Percentiles rank a stretch among this genome's conserved stretches.
Evolutionary conservation across 2,329 filamentous ascomycete species (phyloP).

Genomic region (Hirsutella minnesotensis): DNA sequence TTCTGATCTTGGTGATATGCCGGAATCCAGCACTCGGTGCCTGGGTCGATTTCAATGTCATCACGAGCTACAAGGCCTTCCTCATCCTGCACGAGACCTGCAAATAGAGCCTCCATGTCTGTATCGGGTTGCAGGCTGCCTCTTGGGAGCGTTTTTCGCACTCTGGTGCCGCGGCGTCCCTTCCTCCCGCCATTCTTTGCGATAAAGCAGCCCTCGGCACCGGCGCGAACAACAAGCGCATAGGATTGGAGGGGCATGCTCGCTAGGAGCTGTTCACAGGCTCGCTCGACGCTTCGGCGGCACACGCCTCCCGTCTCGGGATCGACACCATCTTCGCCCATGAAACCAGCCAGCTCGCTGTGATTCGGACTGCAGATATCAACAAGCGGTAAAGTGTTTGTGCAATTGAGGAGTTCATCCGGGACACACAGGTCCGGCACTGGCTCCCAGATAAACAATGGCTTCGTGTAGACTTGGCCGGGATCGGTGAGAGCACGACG

Average conservation of each 20-base stretch:
- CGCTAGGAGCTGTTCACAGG: conserved; percentile 50
- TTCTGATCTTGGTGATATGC: conserved; percentile 50
- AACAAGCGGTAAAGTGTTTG: conserved; percentile 48
- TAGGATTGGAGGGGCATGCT: conserved; percentile 54
- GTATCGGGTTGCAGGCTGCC: conserved; percentile 46
- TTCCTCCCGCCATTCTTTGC: conserved; percentile 45
- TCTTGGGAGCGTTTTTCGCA: conserved; percentile 29
- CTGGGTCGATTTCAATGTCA: conserved; percentile 50
- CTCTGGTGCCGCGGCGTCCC: conserved; percentile 22
- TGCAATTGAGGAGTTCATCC: conserved; percentile 51
- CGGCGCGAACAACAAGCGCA: conserved; percentile 57
- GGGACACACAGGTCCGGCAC: conserved; percentile 79
- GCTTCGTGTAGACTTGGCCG: conserved; percentile 31
- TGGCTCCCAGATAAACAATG: conserved; percentile 88
- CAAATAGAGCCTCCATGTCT: conserved; percentile 52
- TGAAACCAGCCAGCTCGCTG: conserved; percentile 75
- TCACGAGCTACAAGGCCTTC: conserved; percentile 42
- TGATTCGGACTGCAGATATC: conserved; percentile 72
- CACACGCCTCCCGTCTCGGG: conserved; percentile 42
- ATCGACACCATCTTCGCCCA: conserved; percentile 49
- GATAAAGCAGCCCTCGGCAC: conserved; percentile 59
- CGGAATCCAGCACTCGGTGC: conserved; percentile 63
- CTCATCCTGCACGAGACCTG: conserved; percentile 41
- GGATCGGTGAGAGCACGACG: conserved; percentile 28
- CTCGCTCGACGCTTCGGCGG: conserved; percentile 39